Base-by-base conservation (phyloP, 1,139 yeast species). In the Saccharomyces hybrid region DNA sequence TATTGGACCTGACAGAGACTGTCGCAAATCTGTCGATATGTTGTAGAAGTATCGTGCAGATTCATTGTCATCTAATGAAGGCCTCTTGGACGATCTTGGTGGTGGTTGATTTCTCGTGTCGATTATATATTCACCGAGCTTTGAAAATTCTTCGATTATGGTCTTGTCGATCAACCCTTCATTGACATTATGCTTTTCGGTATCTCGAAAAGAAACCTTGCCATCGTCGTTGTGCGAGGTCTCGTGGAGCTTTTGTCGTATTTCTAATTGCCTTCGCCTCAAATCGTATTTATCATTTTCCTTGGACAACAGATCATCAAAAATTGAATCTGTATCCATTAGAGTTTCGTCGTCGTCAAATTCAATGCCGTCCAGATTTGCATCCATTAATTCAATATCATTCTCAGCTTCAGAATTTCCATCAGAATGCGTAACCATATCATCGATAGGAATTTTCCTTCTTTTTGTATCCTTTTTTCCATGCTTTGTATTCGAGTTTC, bases 281-380 rank as follows among this genome's bases (percentile, higher is more conserved):
- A 3, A 38, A 11, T 38, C 44, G 9, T 53, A 23, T 47, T 38
- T 32, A n/a, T 42, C 27, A 49, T 62, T 62, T 9, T 60, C 58
- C 46, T 60, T 62, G 26, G 60, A 56, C 23, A 66, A 55, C n/a
- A 66, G 52, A 49, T 61, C 57, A 54, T 66, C 67, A 52, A 66
- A 66, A 6, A 64, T 61, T 28, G 60, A 47, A 52, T 63, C 67
- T 16, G 65, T 60, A 52, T 66, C 68, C 62, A 66, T 58, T 7
- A 65, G 51, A 26, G 52, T 52, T 28, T 59, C 59, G 14, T 61
- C 57, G 26, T 38, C 44, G 11, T 38, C 44, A 16, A 38, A 19
- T 38, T 38, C 44, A 16, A 38, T 38, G 26, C 44, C 25, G 13
- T 38, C 19, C 25, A 38, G 19, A 16, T 19, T 38, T 16, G 44